phyloP scores from a whole-genome alignment of 345 rosid genomes.

The Noccaea bulbosa region DNA sequence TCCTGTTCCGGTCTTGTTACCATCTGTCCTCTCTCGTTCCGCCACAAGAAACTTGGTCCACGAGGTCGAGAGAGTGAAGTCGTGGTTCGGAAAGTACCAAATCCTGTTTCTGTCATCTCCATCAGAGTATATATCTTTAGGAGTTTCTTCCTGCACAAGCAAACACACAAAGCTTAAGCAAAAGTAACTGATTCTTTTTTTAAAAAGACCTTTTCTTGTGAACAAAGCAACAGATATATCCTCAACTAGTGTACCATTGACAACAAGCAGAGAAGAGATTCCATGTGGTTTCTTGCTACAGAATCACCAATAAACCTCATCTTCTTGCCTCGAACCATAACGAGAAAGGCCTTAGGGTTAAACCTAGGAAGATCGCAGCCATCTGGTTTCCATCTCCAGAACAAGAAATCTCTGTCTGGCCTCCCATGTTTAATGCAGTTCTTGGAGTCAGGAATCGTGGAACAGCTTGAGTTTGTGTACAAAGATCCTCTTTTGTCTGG shows the following conservation, averaged over 20 bases:
- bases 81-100: conserved; percentile 69
- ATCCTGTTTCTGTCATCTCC: conserved; percentile 60
- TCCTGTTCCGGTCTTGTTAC: conserved; percentile 56
- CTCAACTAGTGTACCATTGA: conserved; percentile 52
- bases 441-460: conserved; percentile 71
- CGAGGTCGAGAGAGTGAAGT: conserved; percentile 65
- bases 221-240: conserved; percentile 14
- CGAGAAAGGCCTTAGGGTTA: conserved; percentile 56
- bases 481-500: conserved; percentile 54
- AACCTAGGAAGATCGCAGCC: conserved; percentile 71
- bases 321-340: conserved; percentile 65
- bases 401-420: conserved; percentile 61
- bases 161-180: neutral
- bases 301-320: conserved; percentile 86
- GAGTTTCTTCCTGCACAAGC: conserved; percentile 64
- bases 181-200: neutral
- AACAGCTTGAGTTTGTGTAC: conserved; percentile 71
- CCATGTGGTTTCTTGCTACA: conserved; percentile 87
- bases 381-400: conserved; percentile 95
- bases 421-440: conserved; percentile 79
- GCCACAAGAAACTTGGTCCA: conserved; percentile 71
- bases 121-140: conserved; percentile 57
- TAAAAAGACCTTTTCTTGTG: conserved; percentile 19
- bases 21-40: conserved; percentile 52
- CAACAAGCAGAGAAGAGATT: conserved; percentile 81